phyloP scores from a whole-genome alignment of 768 basidiomycete genomes.

The Tephrocybe sp. region DNA sequence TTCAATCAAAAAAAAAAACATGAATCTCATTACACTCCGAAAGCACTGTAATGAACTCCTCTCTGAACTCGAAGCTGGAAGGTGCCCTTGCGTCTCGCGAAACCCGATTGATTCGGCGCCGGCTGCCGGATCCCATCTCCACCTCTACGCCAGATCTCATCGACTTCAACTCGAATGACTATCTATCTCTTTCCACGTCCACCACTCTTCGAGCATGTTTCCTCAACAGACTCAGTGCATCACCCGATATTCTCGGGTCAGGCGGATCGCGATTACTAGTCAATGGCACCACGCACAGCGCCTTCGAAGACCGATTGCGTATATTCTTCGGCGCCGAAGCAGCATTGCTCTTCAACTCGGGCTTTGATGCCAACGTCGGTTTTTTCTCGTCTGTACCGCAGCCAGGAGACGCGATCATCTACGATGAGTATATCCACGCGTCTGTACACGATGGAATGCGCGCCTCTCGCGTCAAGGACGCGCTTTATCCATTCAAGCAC shows the following conservation, averaged over 20 bases:
- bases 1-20: too few species aligned
- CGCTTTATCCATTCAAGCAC: slow-evolving; percentile 61
- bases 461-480: slow-evolving; percentile 47
- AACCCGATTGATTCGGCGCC: too few species aligned
- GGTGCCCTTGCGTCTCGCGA: too few species aligned
- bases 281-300: slow-evolving; percentile 66
- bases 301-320: slow-evolving; percentile 70
- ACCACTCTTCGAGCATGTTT: slow-evolving; percentile 55
- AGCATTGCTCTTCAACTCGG: slow-evolving; percentile 88
- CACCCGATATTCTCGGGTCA: slow-evolving; percentile 75
- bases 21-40: too few species aligned
- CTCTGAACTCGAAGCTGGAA: too few species aligned
- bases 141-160: slow-evolving; percentile 34
- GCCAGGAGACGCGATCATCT: slow-evolving; percentile 71
- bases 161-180: slow-evolving; percentile 92
- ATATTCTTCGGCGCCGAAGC: slow-evolving; percentile 59
- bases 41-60: too few species aligned
- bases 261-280: slow-evolving; percentile 87
- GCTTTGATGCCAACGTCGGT: slow-evolving; percentile 89
- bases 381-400: slow-evolving; percentile 84
- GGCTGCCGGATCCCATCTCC: too few species aligned
- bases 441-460: slow-evolving; percentile 89
- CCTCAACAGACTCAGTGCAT: slow-evolving; percentile 47
- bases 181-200: slow-evolving; percentile 78
- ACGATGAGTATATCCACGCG: slow-evolving; percentile 89